Base-by-base conservation (phyloP, 495 filamentous ascomycete genomes). In the Stereocaulon alpinum region DNA sequence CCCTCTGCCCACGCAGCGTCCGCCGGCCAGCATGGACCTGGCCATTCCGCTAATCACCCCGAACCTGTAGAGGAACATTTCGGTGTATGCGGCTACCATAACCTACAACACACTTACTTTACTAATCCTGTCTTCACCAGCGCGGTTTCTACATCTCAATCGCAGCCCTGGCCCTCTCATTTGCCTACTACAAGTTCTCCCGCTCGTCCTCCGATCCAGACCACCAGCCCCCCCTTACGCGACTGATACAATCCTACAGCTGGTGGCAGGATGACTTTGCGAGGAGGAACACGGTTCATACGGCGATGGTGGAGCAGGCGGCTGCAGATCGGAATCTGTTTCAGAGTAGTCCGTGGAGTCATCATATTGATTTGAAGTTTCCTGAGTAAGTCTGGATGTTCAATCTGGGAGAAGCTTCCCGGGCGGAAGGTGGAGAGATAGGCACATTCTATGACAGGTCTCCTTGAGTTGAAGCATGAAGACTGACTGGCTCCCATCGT, bases 301-400 rank as follows among this genome's bases (percentile, higher is more conserved):
- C 82, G 6, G 71, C 69, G 40, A 77, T 80, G 64, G 69, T 88
- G 53, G 86, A 89, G 75, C 83, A 84, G 72, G 87, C 86, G 22
- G 87, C 81, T 22, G 67, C 73, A 50, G 85, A 90, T 69, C 74
- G 81, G 66, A 80, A 83, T 64, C 68, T 91, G 65, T 87, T 88
- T 64, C 70, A 79, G 45, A 81, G 78, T 67, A 74, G 80, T 58
- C 71, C 65, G 34, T 71, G 71, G 55, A 72, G 66, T 40, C 70
- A 73, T 61, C 63, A 69, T 60, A 69, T 81, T 34, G 75, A 80
- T 11, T 68, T 90, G 73, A 80, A 69, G 68, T 83, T 82, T 67
- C 82, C 81, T 41, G 87, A 91, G 87, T 90, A 80, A 66, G 85
- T 48, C 20, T 27, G 44, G 53, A 15, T 2, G 24, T 6, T 6